These are phyloP conservation scores for Terfezia boudieri DNA, from an alignment of 495 filamentous ascomycete species.

Conservation along the genomic window DNA sequence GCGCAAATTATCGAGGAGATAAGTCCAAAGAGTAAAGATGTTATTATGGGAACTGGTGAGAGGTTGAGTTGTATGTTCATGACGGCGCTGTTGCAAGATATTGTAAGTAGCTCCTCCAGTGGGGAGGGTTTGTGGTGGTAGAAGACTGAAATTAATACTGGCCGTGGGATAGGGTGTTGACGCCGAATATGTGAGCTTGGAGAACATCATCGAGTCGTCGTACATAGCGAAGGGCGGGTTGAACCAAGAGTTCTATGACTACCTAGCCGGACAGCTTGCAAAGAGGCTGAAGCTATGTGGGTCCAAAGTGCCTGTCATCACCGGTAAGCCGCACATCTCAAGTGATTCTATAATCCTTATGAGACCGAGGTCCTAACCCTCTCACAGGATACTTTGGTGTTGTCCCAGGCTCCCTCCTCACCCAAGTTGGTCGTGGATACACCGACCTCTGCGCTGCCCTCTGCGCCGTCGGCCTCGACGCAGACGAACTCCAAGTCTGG, in stretches of 20 bases:
- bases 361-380: neutral
- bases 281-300: conserved; percentile 47
- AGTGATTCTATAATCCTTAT: neutral
- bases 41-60: conserved; percentile 79
- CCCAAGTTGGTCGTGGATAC: conserved; percentile 66
- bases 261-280: conserved; percentile 38
- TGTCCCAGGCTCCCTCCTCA: conserved; percentile 57
- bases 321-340: conserved; percentile 13
- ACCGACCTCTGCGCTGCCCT: conserved; percentile 76
- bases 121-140: neutral
- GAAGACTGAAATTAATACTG: neutral
- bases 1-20: conserved; percentile 41
- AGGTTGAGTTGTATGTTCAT: conserved; percentile 81
- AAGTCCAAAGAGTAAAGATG: conserved; percentile 61
- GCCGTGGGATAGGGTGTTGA: conserved; percentile 33
- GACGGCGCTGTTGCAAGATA: conserved; percentile 55
- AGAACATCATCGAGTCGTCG: conserved; percentile 32
- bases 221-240: conserved; percentile 44
- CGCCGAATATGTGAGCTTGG: conserved; percentile 67
- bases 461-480: conserved; percentile 52
- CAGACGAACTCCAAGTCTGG: conserved; percentile 72
- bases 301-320: conserved; percentile 51
- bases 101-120: conserved; percentile 14
- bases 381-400: conserved; percentile 58
- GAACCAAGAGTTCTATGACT: conserved; percentile 58